Base-by-base conservation (phyloP, 768 basidiomycete genomes). In the Fistulinella prunicolor region DNA sequence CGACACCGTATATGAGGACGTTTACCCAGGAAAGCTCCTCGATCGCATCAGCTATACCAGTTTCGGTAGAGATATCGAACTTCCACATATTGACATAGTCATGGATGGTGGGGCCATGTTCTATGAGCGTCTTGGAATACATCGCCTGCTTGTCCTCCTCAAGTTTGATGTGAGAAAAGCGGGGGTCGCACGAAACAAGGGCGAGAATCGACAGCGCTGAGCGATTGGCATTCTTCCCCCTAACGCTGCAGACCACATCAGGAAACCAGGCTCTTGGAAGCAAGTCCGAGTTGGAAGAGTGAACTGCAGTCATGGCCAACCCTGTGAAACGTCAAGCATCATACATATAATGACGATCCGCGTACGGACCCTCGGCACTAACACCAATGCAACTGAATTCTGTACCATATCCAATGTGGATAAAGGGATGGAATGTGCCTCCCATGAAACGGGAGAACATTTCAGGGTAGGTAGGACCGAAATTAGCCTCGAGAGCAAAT, bases 331-430 rank as follows among this genome's bases (percentile, higher is more conserved):
- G 20, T 65, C 68, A 46, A 68, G 9, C 4, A n/a, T 22, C 67
- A 26, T 65, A 57, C 1, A n/a, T 23, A 42, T 13, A 73, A 47
- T 77, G 76, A 16, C 79, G 50, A 47, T 71, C 8, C 8, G 28
- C 12, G 24, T 24, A 47, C 53, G 20, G 44, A 84, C 85, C 86
- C 70, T 88, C 85, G 1, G 78, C 79, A 2, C 79, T 63, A 39
- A 85, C 62, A 0, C 83, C 85, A 7, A 78, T 74, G 19, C 83
- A 47, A 13, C 73, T 70, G 50, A 86, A 86, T 60, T 87, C 86
- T 3, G 75, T 62, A 3, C 83, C 85, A 61, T 79, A 78, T 13
- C 82, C 85, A 3, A 68, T 54, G 54, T 86, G 82, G 38, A 88
- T 86, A 34, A 86, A 46, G 0, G 85, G 80, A 55, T 89, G 86